These are phyloP conservation scores for Gorgonomyces haynaldii DNA, from an alignment of 192 early-diverging fungal genomes.

Conservation along the genomic window DNA sequence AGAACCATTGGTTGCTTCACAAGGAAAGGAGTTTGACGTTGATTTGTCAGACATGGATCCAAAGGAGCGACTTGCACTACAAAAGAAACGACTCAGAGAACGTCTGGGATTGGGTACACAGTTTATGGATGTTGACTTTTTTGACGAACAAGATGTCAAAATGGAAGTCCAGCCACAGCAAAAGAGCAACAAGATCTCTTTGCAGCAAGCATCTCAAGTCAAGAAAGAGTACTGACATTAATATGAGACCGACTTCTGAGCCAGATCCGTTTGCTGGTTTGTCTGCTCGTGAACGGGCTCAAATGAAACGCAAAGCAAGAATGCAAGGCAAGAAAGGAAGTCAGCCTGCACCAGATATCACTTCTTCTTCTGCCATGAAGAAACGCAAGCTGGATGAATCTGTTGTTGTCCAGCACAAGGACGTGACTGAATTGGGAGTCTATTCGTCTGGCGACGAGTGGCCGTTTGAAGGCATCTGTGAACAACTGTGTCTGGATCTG, in stretches of 20 bases:
- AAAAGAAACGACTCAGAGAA: conserved; percentile 71
- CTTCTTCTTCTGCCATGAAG: conserved; percentile 28
- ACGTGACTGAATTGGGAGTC: conserved; percentile 18
- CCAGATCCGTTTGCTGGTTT: conserved; percentile 56
- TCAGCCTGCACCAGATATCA: conserved; percentile 41
- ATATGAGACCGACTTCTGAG: conserved; percentile 9
- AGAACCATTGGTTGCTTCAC: conserved; percentile 64
- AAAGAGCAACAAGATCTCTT: background rate
- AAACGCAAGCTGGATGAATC: conserved; percentile 14
- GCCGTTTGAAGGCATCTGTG: conserved; percentile 59
- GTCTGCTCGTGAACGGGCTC: conserved; percentile 79
- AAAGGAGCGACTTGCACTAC: conserved; percentile 66
- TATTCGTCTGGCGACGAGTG: conserved; percentile 52
- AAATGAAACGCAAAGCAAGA: conserved; percentile 78
- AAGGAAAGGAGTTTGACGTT: conserved; percentile 88
- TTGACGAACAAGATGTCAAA: conserved; percentile 70
- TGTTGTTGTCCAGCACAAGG: conserved; percentile 2
- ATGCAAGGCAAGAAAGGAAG: conserved; percentile 62
- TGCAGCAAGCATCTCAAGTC: background rate
- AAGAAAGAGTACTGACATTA: background rate
- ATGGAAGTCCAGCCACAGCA: background rate
- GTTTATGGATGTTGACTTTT: conserved; percentile 80
- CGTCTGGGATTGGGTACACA: conserved; percentile 77
- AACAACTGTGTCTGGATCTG: conserved; percentile 58
- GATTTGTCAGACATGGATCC: conserved; percentile 62